These are phyloP conservation scores for Podospora pseudopauciseta DNA, from an alignment of 495 filamentous ascomycete genomes.

Conservation along the genomic window DNA sequence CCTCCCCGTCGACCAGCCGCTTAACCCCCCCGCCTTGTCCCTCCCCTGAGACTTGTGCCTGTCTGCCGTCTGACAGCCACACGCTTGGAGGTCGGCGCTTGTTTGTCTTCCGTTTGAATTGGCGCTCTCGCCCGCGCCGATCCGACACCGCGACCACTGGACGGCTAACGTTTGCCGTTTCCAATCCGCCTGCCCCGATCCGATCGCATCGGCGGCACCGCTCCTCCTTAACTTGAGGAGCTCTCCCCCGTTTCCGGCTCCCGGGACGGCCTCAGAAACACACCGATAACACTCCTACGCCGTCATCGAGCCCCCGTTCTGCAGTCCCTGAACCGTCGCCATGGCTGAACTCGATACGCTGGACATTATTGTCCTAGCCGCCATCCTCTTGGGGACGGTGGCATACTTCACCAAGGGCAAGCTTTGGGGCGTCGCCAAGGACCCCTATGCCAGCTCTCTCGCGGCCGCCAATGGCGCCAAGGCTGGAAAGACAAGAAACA, in stretches of 20 bases:
- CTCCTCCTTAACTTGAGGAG: neutral
- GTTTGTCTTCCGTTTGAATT: conserved; percentile 8
- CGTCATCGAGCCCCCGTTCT: neutral
- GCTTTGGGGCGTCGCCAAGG: conserved; percentile 82
- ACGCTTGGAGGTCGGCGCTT: conserved; percentile 5
- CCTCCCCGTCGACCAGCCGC: neutral
- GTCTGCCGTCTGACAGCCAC: neutral
- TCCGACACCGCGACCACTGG: neutral
- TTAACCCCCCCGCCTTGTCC: neutral
- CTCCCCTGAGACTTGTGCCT: neutral
- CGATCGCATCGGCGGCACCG: conserved; percentile 7
- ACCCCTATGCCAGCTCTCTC: conserved; percentile 76
- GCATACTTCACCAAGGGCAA: conserved; percentile 98
- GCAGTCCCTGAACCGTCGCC: conserved; percentile 12
- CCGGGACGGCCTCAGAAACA: neutral
- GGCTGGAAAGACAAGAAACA: conserved; percentile 84
- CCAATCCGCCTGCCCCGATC: conserved; percentile 6
- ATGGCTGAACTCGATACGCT: conserved; percentile 97
- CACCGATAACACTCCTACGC: neutral
- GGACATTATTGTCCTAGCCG: conserved; percentile 85
- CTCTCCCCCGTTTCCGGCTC: neutral
- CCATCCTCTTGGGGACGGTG: conserved; percentile 77
- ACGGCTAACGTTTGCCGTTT: conserved; percentile 23
- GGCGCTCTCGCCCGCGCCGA: conserved; percentile 10
- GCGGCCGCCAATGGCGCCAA: conserved; percentile 66